Evolutionary conservation across 805 yeast genomes (phyloP), one percentile per base, ranked within the genome.

Genomic region (Yarrowia sp.): DNA sequence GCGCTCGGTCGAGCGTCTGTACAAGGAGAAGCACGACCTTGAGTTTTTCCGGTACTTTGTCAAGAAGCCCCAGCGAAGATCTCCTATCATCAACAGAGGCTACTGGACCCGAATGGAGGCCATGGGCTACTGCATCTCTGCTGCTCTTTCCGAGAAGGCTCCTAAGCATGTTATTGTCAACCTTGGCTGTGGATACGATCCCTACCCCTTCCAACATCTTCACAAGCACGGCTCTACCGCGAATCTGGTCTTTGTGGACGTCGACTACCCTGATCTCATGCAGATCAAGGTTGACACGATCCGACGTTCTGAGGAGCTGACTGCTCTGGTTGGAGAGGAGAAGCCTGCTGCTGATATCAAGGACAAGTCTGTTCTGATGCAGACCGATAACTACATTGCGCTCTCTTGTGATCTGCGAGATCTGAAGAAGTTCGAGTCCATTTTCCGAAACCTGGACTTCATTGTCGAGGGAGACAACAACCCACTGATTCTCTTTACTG

Each of bases 41-140:
- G 71, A 61, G 59, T 88, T 86, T 76, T 87, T 89, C 69, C 79
- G 83, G 62, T 77, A 79, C 66, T 88, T 88, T 73, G 96, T 89
- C 2, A 79, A 80, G 31, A 84, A 83, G 64, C 79, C 83, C 1
- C 83, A 83, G 56, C 76, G 92, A 70, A 74, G 96, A 47, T 84
- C 93, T 0, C 96, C 96, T 0, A 85, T 88, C 4, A 87, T 88
- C 36, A 89, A 89, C 68, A 74, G 96, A 66, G 96, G 96, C 0
- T 88, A 88, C 72, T 88, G 94, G 92, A 76, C 87, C 10, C 76
- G 96, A 63, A 84, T 88, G 84, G 84, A 85, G 67, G 83, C 89
- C 2, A 84, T 89, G 55, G 79, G 82, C 64, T 76, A 77, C 41
- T 72, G 82, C 38, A 75, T 88, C 13, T 73, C 76, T 25, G 73